Evolutionary conservation across 352 stramenopile species (phyloP), one percentile per base, ranked within the genome.

Genomic region (Phytophthora syringae): DNA sequence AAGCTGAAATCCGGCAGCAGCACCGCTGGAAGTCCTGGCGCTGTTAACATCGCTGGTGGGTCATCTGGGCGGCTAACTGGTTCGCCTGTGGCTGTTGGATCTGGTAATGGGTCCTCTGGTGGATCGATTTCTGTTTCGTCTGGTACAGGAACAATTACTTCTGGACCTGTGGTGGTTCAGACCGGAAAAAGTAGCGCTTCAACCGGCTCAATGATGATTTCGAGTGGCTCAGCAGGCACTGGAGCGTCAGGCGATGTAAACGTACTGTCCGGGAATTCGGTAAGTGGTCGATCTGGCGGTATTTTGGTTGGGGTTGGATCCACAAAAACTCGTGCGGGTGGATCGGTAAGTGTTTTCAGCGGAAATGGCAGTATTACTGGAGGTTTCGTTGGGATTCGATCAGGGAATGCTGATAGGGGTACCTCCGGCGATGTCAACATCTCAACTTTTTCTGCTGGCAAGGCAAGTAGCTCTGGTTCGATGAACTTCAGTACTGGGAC

Each of bases 381-480:
- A 39, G 65, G 70, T 9, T 67, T 44, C 1, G 48, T 78, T 49
- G 43, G 55, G 3, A 40, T 73, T 55, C 51, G 30, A 1, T 72
- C 68, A 15, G 68, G 68, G 21, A 67, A 62, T 45, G 45, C 65
- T 7, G 52, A 65, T 49, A 52, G 54, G 51, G 64, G 61, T 37
- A 28, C 55, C 48, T 64, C 52, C 18, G 70, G 70, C 54, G 37
- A 64, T 45, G 55, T 78, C 16, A 69, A 56, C 45, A 64, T 74
- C 12, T 61, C 60, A 1, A 72, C 70, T 28, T 45, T 32, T 12
- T 47, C 44, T 42, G 52, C 57, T 44, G 48, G 60, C 7, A 72
- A 68, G 47, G 25, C 20, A n/a, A 59, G 47, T 48, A 57, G 30
- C 28, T 74, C 66, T 52, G 65, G 70, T 28, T 21, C 27, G 24